Conservation (phyloP, 768 basidiomycete species). For the Fomitopsis serialis region DNA sequence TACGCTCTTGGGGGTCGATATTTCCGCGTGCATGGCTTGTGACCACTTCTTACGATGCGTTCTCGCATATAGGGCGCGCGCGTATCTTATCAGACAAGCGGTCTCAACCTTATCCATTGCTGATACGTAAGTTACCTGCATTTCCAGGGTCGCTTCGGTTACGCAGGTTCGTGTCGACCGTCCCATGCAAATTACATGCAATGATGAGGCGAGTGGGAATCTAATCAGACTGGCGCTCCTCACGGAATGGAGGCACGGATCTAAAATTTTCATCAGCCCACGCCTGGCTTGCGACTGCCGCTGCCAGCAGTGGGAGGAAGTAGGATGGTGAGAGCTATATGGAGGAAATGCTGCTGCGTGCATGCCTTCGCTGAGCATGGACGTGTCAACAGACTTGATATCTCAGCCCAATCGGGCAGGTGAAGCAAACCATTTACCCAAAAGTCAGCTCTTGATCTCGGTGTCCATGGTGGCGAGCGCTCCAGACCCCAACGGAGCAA, state of each 20-base stretch:
- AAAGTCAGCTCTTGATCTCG: not conserved
- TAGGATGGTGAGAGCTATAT: not conserved
- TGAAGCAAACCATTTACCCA: not conserved
- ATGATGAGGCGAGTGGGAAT: not conserved
- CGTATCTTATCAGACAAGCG: constrained; percentile 3
- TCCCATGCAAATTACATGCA: not conserved
- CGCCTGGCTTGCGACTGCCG: not conserved
- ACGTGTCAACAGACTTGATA: not conserved
- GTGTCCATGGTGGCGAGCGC: not conserved
- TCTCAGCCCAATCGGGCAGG: not conserved
- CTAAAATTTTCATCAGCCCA: not conserved
- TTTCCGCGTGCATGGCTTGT: not conserved
- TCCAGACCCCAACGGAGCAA: not conserved
- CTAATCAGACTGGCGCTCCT: not conserved
- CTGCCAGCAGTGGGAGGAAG: not conserved
- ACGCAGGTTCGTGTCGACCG: not conserved
- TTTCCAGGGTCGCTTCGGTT: constrained; percentile 1
- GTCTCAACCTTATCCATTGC: not conserved
- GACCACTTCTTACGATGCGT: not conserved
- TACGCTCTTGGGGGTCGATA: not conserved
- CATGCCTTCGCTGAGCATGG: not conserved
- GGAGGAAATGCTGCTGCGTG: not conserved
- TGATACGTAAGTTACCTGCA: not conserved
- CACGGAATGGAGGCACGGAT: constrained; percentile 1
- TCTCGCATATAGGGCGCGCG: not conserved